Evolutionary conservation across 2,329 filamentous ascomycete genomes (phyloP).

Genomic region (Ophiostoma ips): DNA sequence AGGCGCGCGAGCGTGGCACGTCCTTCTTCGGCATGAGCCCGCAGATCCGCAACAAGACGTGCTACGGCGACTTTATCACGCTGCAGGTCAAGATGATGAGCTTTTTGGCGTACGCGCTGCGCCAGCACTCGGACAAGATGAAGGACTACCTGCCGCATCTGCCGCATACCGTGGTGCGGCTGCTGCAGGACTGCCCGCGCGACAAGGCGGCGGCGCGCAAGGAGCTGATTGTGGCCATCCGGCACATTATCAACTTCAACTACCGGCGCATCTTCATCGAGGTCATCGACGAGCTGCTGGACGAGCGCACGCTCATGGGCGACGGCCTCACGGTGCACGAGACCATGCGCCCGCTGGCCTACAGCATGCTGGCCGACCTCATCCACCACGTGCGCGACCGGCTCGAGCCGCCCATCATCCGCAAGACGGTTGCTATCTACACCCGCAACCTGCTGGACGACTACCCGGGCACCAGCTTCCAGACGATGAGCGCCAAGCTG

Average conservation of each 20-base stretch:
- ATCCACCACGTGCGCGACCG: slow-evolving; percentile 93
- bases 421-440: slow-evolving; percentile 92
- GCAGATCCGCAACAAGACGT: slow-evolving; percentile 82
- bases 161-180: slow-evolving; percentile 76
- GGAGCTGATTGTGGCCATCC: slow-evolving; percentile 86
- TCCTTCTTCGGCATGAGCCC: slow-evolving; percentile 89
- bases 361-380: slow-evolving; percentile 95
- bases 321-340: slow-evolving; percentile 95
- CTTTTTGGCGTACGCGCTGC: slow-evolving; percentile 82
- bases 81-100: slow-evolving; percentile 99
- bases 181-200: slow-evolving; percentile 84
- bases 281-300: slow-evolving; percentile 88
- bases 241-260: slow-evolving; percentile 99
- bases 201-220: slow-evolving; percentile 92
- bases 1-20: slow-evolving; percentile 63
- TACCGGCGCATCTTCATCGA: slow-evolving; percentile 88
- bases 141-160: slow-evolving; percentile 76
- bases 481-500: slow-evolving; percentile 98
- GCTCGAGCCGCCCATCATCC: slow-evolving; percentile 80
- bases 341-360: slow-evolving; percentile 86
- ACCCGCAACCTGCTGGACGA: slow-evolving; percentile 91
- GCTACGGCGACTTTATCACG: slow-evolving; percentile 95
- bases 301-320: slow-evolving; percentile 86
- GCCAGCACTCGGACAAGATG: slow-evolving; percentile 76
- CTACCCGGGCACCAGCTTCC: slow-evolving; percentile 94